phyloP scores from a whole-genome alignment of 1,284 basidiomycete genomes.

The Trichosporon sp. region DNA sequence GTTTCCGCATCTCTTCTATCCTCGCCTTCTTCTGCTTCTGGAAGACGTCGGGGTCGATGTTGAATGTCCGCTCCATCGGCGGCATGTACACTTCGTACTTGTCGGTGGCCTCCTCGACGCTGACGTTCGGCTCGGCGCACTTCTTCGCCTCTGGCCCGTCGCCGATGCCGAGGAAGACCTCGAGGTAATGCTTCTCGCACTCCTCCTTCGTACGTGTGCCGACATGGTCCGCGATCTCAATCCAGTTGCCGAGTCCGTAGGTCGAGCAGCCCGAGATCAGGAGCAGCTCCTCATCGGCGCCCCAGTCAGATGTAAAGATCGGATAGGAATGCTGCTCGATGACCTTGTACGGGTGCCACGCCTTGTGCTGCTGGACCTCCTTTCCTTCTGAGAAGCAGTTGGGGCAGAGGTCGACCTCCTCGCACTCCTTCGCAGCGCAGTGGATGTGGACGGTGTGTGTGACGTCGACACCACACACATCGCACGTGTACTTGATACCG shows the following conservation, averaged over 20 bases:
- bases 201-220: slow-evolving; percentile 94
- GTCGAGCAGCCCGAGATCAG: slow-evolving; percentile 83
- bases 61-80: slow-evolving; percentile 66
- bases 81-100: slow-evolving; percentile 52
- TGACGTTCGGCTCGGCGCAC: slow-evolving; percentile 12
- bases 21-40: slow-evolving; percentile 79
- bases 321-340: slow-evolving; percentile 94
- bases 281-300: slow-evolving; percentile 94
- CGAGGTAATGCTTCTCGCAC: slow-evolving; percentile 82
- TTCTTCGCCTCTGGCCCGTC: slow-evolving; percentile 21
- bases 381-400: slow-evolving; percentile 87
- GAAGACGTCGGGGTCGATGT: slow-evolving; percentile 73
- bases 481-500: slow-evolving; percentile 50
- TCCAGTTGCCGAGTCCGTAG: slow-evolving; percentile 95
- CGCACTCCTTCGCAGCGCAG: slow-evolving; percentile 76
- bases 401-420: slow-evolving; percentile 82
- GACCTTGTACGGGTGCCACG: slow-evolving; percentile 86
- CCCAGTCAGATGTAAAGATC: slow-evolving; percentile 93
- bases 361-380: slow-evolving; percentile 80
- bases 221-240: slow-evolving; percentile 91
- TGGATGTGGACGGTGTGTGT: slow-evolving; percentile 89
- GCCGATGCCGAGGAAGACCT: slow-evolving; percentile 63
- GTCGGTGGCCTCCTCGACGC: slow-evolving; percentile 22
- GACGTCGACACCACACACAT: slow-evolving; percentile 48
- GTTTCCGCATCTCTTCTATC: slow-evolving; percentile 60